A percentile compares a stretch with the other conserved stretches of the same genome.
These are phyloP conservation scores for Zizania palustris DNA, from an alignment of 202 grass and related monocot genomes.

Conservation along the genomic window DNA sequence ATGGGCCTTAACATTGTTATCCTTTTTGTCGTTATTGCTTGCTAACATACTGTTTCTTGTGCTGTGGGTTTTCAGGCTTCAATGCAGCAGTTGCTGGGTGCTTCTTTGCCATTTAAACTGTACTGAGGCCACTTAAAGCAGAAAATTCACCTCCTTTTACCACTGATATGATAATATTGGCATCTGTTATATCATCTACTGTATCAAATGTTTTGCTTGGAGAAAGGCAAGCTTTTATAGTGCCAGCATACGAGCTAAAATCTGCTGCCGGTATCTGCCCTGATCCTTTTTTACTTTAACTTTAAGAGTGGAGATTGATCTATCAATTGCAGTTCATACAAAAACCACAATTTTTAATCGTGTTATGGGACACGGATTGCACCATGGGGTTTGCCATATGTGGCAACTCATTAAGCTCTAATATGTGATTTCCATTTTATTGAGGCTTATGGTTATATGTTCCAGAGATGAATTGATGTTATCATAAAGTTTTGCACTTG, in stretches of 20 bases:
- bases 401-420: constrained; percentile 24
- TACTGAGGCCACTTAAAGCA: constrained; percentile 74
- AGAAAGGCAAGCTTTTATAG: constrained; percentile 91
- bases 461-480: not conserved
- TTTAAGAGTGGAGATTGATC: constrained; percentile 24
- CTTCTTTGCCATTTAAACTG: constrained; percentile 90
- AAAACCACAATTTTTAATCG: constrained; percentile 3
- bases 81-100: constrained; percentile 95
- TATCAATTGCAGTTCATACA: not conserved
- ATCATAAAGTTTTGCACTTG: not conserved
- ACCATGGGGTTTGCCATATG: not conserved
- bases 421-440: not conserved
- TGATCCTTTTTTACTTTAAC: constrained; percentile 26
- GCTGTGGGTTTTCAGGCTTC: constrained; percentile 62
- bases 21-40: not conserved
- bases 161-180: constrained; percentile 96
- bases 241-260: constrained; percentile 94
- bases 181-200: constrained; percentile 98
- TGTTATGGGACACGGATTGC: not conserved
- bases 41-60: constrained; percentile 36
- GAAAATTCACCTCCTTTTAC: constrained; percentile 95
- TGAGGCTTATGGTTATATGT: not conserved
- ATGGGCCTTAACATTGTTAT: too few species aligned
- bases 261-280: constrained; percentile 90
- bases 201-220: constrained; percentile 95